A percentile compares a stretch with the other conserved stretches of the same genome.
phyloP scores from a whole-genome alignment of 2,329 filamentous ascomycete genomes.

The Colletotrichum sp. region DNA sequence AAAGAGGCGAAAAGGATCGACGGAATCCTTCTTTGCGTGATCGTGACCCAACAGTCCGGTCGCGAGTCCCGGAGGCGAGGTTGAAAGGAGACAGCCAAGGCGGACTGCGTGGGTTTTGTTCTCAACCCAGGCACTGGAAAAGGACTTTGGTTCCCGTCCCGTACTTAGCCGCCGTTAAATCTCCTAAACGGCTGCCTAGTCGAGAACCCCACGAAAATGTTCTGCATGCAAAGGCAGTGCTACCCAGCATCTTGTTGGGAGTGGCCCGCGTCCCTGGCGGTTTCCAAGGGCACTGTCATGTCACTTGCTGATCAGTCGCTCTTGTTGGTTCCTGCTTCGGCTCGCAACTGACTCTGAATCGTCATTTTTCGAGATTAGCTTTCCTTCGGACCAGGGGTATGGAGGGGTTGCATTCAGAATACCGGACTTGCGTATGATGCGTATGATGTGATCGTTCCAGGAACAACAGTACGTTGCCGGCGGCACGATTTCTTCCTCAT shows the following conservation, averaged over 20 bases:
- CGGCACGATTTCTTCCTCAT: not conserved
- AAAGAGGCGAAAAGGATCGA: not conserved
- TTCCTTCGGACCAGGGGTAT: not conserved
- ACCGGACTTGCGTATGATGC: not conserved
- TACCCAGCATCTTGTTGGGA: not conserved
- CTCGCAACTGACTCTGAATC: not conserved
- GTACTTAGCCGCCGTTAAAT: not conserved
- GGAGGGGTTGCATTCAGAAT: not conserved
- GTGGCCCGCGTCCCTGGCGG: not conserved
- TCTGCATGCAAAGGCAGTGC: not conserved
- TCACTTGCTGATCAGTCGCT: not conserved
- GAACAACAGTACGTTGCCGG: not conserved
- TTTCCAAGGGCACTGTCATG: not conserved
- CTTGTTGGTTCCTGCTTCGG: not conserved
- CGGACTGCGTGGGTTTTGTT: not conserved
- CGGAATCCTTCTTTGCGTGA: not conserved
- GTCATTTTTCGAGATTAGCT: not conserved
- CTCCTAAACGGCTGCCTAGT: not conserved
- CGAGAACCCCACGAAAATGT: not conserved
- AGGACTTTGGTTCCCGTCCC: not conserved
- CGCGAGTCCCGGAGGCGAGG: not conserved
- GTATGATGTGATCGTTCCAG: not conserved
- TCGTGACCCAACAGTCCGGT: conserved; percentile 7
- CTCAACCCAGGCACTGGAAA: not conserved
- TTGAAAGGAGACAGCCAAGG: conserved; percentile 5